phyloP scores from a whole-genome alignment of 2,329 filamentous ascomycete species.

The Blumeria hordei region DNA sequence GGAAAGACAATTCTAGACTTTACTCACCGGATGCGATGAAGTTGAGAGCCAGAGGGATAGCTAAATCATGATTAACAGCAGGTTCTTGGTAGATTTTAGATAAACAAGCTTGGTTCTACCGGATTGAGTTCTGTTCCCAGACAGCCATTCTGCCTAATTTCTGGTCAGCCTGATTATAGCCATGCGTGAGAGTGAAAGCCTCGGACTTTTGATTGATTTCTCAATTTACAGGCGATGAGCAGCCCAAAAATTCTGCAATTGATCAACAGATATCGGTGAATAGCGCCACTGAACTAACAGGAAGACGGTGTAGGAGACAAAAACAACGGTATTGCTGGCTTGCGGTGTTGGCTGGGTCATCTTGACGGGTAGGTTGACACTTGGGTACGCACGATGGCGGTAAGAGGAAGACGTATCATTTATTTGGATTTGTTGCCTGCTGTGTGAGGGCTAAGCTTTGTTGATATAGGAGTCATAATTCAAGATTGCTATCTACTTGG shows the following conservation, averaged over 20 bases:
- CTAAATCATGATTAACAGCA: slow-evolving; percentile 19
- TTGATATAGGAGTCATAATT: too few species aligned
- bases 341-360: slow-evolving; percentile 53
- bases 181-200: not conserved
- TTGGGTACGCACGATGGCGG: not conserved
- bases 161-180: slow-evolving; percentile 1
- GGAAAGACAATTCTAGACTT: slow-evolving; percentile 13
- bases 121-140: slow-evolving; percentile 61
- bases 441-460: too few species aligned
- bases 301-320: slow-evolving; percentile 54
- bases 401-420: too few species aligned
- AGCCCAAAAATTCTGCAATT: slow-evolving; percentile 34
- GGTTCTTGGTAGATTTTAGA: not conserved
- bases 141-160: slow-evolving; percentile 35
- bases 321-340: slow-evolving; percentile 68
- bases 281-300: slow-evolving; percentile 28
- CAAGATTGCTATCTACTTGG: too few species aligned
- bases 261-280: slow-evolving; percentile 3
- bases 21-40: slow-evolving; percentile 85
- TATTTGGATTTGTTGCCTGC: too few species aligned
- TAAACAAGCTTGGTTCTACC: slow-evolving; percentile 29
- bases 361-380: slow-evolving; percentile 3
- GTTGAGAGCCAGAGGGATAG: slow-evolving; percentile 60
- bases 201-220: slow-evolving; percentile 18
- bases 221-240: slow-evolving; percentile 28